These are phyloP conservation scores for Lentinula raphanica DNA, from an alignment of 768 basidiomycete species.

Conservation along the genomic window DNA sequence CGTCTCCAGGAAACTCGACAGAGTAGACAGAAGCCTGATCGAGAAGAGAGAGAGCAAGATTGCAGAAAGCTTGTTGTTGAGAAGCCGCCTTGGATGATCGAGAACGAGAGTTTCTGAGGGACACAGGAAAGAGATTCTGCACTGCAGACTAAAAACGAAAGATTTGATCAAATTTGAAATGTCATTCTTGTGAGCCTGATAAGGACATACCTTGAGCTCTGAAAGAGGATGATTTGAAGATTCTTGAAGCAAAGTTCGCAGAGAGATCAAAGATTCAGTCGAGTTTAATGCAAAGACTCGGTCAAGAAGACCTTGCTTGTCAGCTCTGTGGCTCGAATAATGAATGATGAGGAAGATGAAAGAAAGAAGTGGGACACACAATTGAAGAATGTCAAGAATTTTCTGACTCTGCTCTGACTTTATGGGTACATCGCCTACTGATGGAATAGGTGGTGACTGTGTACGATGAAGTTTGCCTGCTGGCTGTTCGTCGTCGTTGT, in stretches of 20 bases:
- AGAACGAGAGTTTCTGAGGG: conserved; percentile 56
- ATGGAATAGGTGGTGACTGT: conserved; percentile 21
- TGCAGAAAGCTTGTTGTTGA: conserved; percentile 71
- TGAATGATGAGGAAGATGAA: conserved; percentile 7
- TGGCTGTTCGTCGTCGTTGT: conserved; percentile 40
- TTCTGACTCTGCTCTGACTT: conserved; percentile 38
- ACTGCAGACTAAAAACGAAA: conserved; percentile 51
- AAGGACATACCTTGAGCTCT: conserved; percentile 47
- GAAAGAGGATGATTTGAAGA: conserved; percentile 48
- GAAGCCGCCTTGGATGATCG: conserved; percentile 55
- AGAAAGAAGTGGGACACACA: conserved; percentile 28
- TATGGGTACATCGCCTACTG: conserved; percentile 45
- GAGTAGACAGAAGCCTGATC: conserved; percentile 58
- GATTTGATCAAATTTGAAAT: conserved; percentile 12
- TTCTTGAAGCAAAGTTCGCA: conserved; percentile 54
- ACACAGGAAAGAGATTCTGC: conserved; percentile 61
- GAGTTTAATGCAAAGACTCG: conserved; percentile 63
- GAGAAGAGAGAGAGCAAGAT: conserved; percentile 65
- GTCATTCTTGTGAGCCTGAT: conserved; percentile 1
- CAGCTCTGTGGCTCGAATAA: conserved; percentile 45
- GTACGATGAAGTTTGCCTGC: conserved; percentile 46
- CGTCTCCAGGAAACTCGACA: conserved; percentile 39
- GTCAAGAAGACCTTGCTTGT: conserved; percentile 74
- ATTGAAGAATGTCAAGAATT: conserved; percentile 50
- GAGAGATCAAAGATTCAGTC: conserved; percentile 36